Conservation (phyloP, 2,329 filamentous ascomycete genomes). For the Curvularia hawaiiensis region DNA sequence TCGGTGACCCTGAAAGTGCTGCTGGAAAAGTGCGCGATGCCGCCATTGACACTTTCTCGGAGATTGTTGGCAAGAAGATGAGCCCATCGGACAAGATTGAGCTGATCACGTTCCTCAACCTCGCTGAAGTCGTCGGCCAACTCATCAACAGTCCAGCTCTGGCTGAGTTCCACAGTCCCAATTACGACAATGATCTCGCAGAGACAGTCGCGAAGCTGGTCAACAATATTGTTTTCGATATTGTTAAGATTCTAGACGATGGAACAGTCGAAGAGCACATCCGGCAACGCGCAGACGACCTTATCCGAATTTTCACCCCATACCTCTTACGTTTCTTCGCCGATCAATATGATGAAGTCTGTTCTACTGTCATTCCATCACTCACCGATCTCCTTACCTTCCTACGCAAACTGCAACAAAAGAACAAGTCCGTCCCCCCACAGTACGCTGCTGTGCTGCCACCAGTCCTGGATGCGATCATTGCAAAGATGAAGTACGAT, state of each 20-base stretch:
- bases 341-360: constrained; percentile 98
- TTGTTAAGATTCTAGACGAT: constrained; percentile 84
- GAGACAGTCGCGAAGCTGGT: constrained; percentile 95
- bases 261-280: constrained; percentile 65
- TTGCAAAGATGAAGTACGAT: constrained; percentile 96
- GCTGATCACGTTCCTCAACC: constrained; percentile 88
- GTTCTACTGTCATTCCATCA: constrained; percentile 91
- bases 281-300: constrained; percentile 76
- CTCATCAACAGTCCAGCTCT: constrained; percentile 84
- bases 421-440: constrained; percentile 66
- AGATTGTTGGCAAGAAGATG: constrained; percentile 99
- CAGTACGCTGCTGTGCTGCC: constrained; percentile 83
- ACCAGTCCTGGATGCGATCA: constrained; percentile 87
- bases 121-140: constrained; percentile 83
- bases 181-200: constrained; percentile 94
- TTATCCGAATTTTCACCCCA: constrained; percentile 83
- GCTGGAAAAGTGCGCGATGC: constrained; percentile 82
- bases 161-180: constrained; percentile 76
- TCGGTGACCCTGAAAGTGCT: constrained; percentile 60
- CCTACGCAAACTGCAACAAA: constrained; percentile 76
- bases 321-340: constrained; percentile 92
- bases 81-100: constrained; percentile 89
- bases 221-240: constrained; percentile 85
- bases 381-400: constrained; percentile 92
- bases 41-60: constrained; percentile 91